phyloP scores from a whole-genome alignment of 129 eudicot genomes.

The Glebionis coronaria region DNA sequence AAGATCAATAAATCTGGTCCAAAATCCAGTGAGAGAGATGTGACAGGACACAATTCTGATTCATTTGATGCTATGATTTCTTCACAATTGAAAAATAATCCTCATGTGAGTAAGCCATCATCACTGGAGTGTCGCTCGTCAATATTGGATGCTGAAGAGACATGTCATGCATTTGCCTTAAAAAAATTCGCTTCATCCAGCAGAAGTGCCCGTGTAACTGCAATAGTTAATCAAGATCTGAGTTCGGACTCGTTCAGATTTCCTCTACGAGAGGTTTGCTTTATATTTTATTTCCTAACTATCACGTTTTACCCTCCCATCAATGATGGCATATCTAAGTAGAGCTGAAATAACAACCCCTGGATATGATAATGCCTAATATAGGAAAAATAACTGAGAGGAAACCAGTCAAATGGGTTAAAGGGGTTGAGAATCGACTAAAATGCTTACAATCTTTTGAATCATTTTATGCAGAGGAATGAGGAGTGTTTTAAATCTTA shows the following conservation, averaged over 20 bases:
- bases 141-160: conserved; percentile 90
- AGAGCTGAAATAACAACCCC: neutral
- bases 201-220: conserved; percentile 40
- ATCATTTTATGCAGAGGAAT: too few species aligned
- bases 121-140: conserved; percentile 43
- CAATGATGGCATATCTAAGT: neutral
- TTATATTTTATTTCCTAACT: neutral
- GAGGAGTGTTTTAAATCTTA: too few species aligned
- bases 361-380: too few species aligned
- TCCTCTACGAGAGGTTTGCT: conserved; percentile 53
- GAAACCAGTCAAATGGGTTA: too few species aligned
- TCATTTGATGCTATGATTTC: conserved; percentile 44
- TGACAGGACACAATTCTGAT: conserved; percentile 24
- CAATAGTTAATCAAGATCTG: conserved; percentile 31
- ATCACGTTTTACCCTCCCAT: too few species aligned
- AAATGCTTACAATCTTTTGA: too few species aligned
- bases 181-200: conserved; percentile 37
- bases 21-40: conserved; percentile 22
- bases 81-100: conserved; percentile 31
- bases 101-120: conserved; percentile 31
- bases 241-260: conserved; percentile 38
- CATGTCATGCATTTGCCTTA: conserved; percentile 80
- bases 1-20: conserved; percentile 34
- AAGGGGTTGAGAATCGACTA: too few species aligned
- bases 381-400: too few species aligned